phyloP scores from a whole-genome alignment of 495 filamentous ascomycete species.

The Sordaria brevicollis region DNA sequence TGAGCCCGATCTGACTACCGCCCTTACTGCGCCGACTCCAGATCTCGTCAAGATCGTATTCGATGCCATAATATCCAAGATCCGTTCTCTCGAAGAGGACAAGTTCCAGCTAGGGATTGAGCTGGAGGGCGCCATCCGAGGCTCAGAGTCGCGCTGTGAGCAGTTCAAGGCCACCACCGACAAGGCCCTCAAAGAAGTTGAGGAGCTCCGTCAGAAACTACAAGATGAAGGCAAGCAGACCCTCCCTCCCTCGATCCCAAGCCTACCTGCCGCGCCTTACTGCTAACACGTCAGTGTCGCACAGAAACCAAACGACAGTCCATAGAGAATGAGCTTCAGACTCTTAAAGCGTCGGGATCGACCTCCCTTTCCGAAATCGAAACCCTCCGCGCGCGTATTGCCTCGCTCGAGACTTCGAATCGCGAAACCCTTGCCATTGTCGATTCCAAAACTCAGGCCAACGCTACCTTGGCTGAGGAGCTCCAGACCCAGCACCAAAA shows the following conservation, averaged over 20 bases:
- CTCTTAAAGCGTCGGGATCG: constrained; percentile 63
- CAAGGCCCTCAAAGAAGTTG: constrained; percentile 69
- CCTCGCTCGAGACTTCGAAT: constrained; percentile 81
- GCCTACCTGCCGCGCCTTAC: background rate
- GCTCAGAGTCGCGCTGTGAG: constrained; percentile 68
- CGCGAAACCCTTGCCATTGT: constrained; percentile 78
- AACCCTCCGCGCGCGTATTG: constrained; percentile 65
- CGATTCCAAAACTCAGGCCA: constrained; percentile 79
- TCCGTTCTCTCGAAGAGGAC: constrained; percentile 73
- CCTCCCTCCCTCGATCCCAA: background rate
- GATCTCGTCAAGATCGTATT: constrained; percentile 67
- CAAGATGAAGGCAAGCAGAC: constrained; percentile 70
- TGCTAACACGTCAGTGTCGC: constrained; percentile 6
- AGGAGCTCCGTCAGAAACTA: constrained; percentile 67
- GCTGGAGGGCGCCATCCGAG: constrained; percentile 75
- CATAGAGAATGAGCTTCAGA: constrained; percentile 72
- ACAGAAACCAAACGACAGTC: constrained; percentile 28
- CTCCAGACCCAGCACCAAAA: constrained; percentile 82
- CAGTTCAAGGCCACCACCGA: constrained; percentile 70
- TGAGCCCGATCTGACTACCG: constrained; percentile 51
- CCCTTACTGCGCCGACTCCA: constrained; percentile 62
- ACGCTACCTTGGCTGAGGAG: constrained; percentile 77
- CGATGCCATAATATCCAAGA: constrained; percentile 56
- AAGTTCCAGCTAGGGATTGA: constrained; percentile 86
- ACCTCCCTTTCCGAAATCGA: constrained; percentile 68